phyloP scores from a whole-genome alignment of 768 basidiomycete species.

The Auricularia heimuer region DNA sequence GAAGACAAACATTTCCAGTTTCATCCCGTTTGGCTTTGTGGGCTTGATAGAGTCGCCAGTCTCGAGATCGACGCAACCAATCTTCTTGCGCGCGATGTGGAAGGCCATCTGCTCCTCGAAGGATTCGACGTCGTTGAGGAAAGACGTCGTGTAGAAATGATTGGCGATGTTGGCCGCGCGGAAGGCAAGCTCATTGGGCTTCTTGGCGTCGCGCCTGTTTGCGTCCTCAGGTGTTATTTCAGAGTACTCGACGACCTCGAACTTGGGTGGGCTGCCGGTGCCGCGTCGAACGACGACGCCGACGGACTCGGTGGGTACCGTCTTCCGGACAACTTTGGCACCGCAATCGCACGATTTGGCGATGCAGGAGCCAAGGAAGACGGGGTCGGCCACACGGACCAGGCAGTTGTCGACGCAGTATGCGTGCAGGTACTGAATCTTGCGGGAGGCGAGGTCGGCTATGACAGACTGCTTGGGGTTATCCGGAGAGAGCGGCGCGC shows the following conservation, averaged over 20 bases:
- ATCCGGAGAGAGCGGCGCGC: constrained; percentile 54
- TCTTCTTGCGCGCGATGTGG: constrained; percentile 98
- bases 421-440: constrained; percentile 81
- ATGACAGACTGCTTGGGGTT: constrained; percentile 66
- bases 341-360: constrained; percentile 81
- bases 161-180: constrained; percentile 96
- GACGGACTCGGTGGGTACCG: constrained; percentile 78
- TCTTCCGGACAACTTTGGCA: constrained; percentile 92
- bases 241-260: constrained; percentile 93
- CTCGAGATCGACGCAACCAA: constrained; percentile 65
- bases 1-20: constrained; percentile 96
- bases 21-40: constrained; percentile 92
- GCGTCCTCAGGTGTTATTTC: constrained; percentile 88
- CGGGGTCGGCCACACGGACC: constrained; percentile 91
- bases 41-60: constrained; percentile 71
- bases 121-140: constrained; percentile 63
- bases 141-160: constrained; percentile 90
- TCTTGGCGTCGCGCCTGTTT: constrained; percentile 54
- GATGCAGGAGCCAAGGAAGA: constrained; percentile 94
- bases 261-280: constrained; percentile 37
- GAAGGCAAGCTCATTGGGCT: constrained; percentile 68
- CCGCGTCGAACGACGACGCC: constrained; percentile 85
- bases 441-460: constrained; percentile 65
- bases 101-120: constrained; percentile 88
- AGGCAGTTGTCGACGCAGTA: constrained; percentile 99